Evolutionary conservation across 768 basidiomycete species (phyloP), one percentile per base, ranked within the genome.

Genomic region (Leucosporidium scottii): DNA sequence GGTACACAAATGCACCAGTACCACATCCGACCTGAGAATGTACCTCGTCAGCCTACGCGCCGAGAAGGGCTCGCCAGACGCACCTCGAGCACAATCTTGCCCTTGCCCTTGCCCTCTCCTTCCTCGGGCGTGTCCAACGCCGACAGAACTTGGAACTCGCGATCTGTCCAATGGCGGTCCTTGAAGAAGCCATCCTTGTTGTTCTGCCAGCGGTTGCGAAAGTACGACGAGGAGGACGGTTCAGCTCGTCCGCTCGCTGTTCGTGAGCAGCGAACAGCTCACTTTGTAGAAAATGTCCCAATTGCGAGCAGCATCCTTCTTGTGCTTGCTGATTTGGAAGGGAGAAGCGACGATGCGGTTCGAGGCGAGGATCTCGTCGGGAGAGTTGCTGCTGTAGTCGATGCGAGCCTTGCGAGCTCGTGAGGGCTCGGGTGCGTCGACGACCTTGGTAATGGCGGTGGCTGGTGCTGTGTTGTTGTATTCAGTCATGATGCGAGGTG

Each of bases 1-100:
- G 68, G 34, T 67, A 73, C 28, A 73, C 61, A 39, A 69, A 69
- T 20, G 68, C 68, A 15, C 72, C 72, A 13, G 68, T 69, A 21
- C 72, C 72, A 31, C 72, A 73, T 0, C 72, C 72, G 4, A 67
- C 66, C 39, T 44, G 15, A 2, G 10, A 44, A 44, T 44, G 39
- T 2, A 9, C 39, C 8, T 44, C 8, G 39, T 44, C 13, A 44
- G 39, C 39, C 39, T 44, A 3, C 39, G 39, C 39, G 39, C 39
- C 39, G 39, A 44, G 39, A 44, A 44, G 39, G 39, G 39, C 39
- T 17, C 15, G 39, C 8, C 10, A 44, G 39, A 44, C 39, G 39
- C 39, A 44, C 39, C 47, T 73, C 72, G 20, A 73, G 63, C 7
- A 73, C 64, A 9, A 61, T 59, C 44, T 65, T 69, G 1, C 66